A percentile compares a stretch with the other conserved stretches of the same genome.
Evolutionary conservation across 164 flowering plant species (phyloP).

Genomic region (Kalanchoe fedtschenkoi): DNA sequence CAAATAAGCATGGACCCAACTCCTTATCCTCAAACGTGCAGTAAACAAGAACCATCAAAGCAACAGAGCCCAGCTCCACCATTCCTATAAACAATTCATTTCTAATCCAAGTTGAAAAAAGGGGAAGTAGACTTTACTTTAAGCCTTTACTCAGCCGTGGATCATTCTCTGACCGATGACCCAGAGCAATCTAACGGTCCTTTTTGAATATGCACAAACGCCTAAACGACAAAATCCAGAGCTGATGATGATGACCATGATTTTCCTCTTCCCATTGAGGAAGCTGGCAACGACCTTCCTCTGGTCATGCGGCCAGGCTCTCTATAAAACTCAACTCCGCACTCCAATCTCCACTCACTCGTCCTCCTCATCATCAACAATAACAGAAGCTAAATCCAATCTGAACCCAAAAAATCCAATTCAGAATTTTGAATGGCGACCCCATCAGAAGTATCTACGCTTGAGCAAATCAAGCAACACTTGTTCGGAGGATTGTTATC

Average conservation of each 20-base stretch:
- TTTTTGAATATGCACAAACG: no score
- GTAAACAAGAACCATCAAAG: neutral
- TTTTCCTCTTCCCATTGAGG: neutral
- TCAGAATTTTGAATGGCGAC: constrained; percentile 9
- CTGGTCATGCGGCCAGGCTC: neutral
- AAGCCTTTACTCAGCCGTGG: constrained; percentile 1
- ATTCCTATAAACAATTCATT: neutral
- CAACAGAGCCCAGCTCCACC: neutral
- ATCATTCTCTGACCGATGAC: neutral
- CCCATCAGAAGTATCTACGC: constrained; percentile 7
- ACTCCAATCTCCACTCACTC: neutral
- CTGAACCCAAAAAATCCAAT: neutral
- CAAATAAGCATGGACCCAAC: neutral
- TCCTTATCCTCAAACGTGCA: neutral
- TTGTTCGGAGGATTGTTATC: constrained; percentile 13
- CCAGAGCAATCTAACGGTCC: neutral
- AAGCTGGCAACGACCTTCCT: neutral
- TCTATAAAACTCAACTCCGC: neutral
- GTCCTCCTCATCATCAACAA: neutral
- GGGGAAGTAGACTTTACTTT: no score
- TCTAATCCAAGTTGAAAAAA: constrained; percentile 4
- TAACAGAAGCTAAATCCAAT: neutral
- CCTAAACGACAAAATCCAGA: neutral
- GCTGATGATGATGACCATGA: neutral
- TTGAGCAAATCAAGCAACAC: constrained; percentile 15